Evolutionary conservation across 2,329 filamentous ascomycete genomes (phyloP).

Genomic region (Aspergillus chevalieri): DNA sequence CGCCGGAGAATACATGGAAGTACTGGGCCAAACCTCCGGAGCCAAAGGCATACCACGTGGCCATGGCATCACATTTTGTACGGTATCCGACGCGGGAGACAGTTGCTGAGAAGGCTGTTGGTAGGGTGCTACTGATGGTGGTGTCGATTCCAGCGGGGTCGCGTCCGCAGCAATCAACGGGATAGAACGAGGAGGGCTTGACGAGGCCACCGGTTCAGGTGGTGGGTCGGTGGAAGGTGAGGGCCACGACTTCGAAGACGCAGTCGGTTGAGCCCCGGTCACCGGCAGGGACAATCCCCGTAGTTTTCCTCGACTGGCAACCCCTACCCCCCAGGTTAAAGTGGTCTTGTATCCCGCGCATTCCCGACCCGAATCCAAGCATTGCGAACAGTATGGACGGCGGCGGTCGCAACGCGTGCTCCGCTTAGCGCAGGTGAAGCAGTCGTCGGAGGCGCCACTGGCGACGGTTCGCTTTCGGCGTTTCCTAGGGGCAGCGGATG

Average conservation of each 20-base stretch:
- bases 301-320: slow-evolving; percentile 91
- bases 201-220: not conserved
- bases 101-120: not conserved
- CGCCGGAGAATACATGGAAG: not conserved
- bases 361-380: slow-evolving; percentile 82
- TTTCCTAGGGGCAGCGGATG: slow-evolving; percentile 45
- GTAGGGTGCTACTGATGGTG: not conserved
- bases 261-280: slow-evolving; percentile 39
- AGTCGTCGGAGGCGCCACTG: slow-evolving; percentile 87
- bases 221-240: not conserved
- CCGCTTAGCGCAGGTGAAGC: slow-evolving; percentile 84
- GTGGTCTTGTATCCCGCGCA: slow-evolving; percentile 96
- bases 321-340: slow-evolving; percentile 91
- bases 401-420: slow-evolving; percentile 82
- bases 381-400: slow-evolving; percentile 91
- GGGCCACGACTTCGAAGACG: slow-evolving; percentile 7
- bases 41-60: slow-evolving; percentile 15
- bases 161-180: not conserved
- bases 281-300: slow-evolving; percentile 74
- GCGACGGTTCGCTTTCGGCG: slow-evolving; percentile 81
- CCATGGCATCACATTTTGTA: slow-evolving; percentile 12
- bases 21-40: slow-evolving; percentile 15
- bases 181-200: no score
- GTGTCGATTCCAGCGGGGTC: not conserved
- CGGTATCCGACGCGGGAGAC: slow-evolving; percentile 7